Base-by-base conservation (phyloP, 495 filamentous ascomycete species). In the Tetracladium setigerum region DNA sequence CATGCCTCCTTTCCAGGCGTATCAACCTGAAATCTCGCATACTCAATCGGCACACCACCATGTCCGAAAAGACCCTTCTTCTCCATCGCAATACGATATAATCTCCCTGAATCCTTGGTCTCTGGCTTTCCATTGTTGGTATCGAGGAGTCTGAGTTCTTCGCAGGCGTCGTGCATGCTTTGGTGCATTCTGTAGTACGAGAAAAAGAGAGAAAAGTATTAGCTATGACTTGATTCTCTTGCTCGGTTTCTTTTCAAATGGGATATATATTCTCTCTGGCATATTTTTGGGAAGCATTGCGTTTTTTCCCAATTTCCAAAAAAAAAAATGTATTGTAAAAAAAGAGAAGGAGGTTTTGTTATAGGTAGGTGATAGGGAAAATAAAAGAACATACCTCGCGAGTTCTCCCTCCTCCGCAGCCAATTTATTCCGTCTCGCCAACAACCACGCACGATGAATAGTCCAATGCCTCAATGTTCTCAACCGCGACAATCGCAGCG, bases 391-490 rank as follows among this genome's bases (percentile, higher is more conserved):
- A 17, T 83, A 81, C 40, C 81, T 70, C 69, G 86, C 72, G 33
- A 92, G 70, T 57, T 81, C 81, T 30, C 68, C 64, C 58, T 83
- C 74, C 38, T 79, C 72, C 37, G 62, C 63, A 31, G 71, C 69
- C 40, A 80, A 79, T 63, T 79, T 72, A 56, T 82, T 69, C 44
- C 77, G 71, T 55, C 78, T 78, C 67, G 79, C 80, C 36, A 95
- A 65, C 49, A 84, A 71, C 84, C 88, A 96, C 16, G 90, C 92
- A 55, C 92, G 89, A 70, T 97, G 90, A 71, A 99, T 97, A 43
- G 92, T 95, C 92, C 94, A 99, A 72, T 99, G 92, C 18, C 92
- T 86, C 54, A 97, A 83, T 69, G 79, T 77, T 45, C 92, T 84
- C 69, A 84, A 85, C 53, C 90, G 87, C 19, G 79, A 86, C 75